Base-by-base conservation (phyloP, 1,139 yeast genomes). In the Lipomyces yarrowii region DNA sequence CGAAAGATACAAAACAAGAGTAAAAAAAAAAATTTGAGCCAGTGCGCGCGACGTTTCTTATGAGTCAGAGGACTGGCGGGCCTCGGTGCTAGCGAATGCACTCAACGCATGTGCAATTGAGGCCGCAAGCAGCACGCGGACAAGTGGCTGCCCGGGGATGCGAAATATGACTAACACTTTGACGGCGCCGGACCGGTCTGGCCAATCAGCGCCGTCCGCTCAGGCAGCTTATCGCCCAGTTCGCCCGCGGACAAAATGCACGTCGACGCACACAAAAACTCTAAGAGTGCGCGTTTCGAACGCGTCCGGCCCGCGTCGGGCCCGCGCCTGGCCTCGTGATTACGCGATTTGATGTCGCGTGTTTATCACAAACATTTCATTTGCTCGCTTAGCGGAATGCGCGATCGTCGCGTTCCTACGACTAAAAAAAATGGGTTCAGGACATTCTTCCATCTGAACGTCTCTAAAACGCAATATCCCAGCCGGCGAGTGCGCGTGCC, bases 41-140 rank as follows among this genome's bases (percentile, higher is more conserved):
- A 32, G 7, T 65, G n/a, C 57, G 60, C 60, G 48, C 42, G 48
- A 51, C 30, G 52, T 37, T 42, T 51, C 60, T 64, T 61, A 59
- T 52, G 63, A 57, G 62, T 58, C 33, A 26, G 23, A 35, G 64
- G 54, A 56, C 54, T 56, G 39, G 66, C 32, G 52, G 26, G 52
- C 52, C 53, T 35, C 30, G 30, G 48, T 57, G 7, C 23, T 32
- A 56, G 32, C 3, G 51, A 0, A 52, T 23, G 30, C 33, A 18
- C 3, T 4, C 55, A 0, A 52, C 15, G 7, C 3, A 4, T 52
- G 8, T 23, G 33, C 18, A 52, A 30, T 52, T 52, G 55, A 52
- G 55, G 33, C 33, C 55, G 4, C 33, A 52, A 23, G 18, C n/a
- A 10, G 55, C 15, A 23, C 32, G 15, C n/a, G 33, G n/a, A 2